These are phyloP conservation scores for Talaromyces liani DNA, from an alignment of 495 filamentous ascomycete genomes.

Conservation along the genomic window DNA sequence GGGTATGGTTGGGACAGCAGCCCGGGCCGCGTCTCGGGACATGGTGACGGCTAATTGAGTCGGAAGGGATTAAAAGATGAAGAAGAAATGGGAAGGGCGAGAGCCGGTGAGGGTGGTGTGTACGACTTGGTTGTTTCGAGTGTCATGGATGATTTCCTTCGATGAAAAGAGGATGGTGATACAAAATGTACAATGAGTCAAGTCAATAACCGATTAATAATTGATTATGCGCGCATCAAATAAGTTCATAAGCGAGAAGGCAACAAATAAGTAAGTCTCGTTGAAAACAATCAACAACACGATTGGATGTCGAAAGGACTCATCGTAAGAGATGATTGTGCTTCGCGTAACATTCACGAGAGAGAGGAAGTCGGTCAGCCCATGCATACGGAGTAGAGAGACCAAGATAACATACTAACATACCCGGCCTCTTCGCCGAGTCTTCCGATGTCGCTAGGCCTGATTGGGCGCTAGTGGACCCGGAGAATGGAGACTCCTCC, in stretches of 20 bases:
- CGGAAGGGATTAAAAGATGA: background rate
- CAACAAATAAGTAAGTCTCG: background rate
- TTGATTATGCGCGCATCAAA: background rate
- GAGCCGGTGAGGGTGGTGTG: background rate
- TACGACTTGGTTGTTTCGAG: background rate
- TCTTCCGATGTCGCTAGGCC: background rate
- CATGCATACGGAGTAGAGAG: too few relatives aligned
- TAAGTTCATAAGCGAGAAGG: background rate
- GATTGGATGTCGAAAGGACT: background rate
- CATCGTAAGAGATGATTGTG: background rate
- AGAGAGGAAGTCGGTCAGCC: background rate
- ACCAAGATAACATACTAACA: background rate
- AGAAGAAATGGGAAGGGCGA: background rate
- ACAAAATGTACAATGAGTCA: background rate
- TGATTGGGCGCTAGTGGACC: background rate
- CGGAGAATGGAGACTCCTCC: background rate
- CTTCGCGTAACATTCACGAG: background rate
- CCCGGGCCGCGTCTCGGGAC: constrained; percentile 7
- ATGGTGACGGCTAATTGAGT: background rate
- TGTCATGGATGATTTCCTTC: background rate
- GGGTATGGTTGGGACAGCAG: background rate
- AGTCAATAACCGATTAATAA: background rate
- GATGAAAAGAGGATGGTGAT: background rate
- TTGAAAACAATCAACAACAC: background rate
- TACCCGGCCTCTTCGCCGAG: background rate